Evolutionary conservation across 2,329 filamentous ascomycete genomes (phyloP), one percentile per base, ranked within the genome.

Genomic region (Cordyceps militaris): DNA sequence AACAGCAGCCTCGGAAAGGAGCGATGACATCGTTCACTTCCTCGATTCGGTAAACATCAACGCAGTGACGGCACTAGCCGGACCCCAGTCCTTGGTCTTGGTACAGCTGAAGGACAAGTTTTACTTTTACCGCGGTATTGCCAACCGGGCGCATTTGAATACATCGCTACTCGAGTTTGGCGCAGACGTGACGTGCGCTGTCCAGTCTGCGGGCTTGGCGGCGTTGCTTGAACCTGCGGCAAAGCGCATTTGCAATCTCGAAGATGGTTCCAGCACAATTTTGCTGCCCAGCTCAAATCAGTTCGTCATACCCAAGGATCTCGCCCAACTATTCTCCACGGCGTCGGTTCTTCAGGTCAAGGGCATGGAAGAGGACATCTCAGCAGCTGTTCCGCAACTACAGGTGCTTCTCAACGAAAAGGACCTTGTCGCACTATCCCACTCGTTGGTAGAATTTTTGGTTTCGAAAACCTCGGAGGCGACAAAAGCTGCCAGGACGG

Each of bases 1-100:
- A 19, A n/a, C 43, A 51, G n/a, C 53, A 13, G 23, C 50, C n/a
- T 50, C 57, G 11, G 36, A 48, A 10, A 56, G 30, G 46, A 23
- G 24, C 14, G 54, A 60, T 1, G 58, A 61, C 10, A 42, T 63
- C 13, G 19, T 60, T n/a, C 30, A 43, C 8, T 26, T 58, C 6
- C 47, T 63, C 16, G 59, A 61, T 46, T 58, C 58, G 10, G 58
- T 60, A 23, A 63, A 63, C 46, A 61, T 63, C 47, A 63, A 63
- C 34, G 61, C 49, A 23, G 60, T 63, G n/a, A 63, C 60, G 8
- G 60, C 60, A 19, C 57, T 61, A 21, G 60, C 61, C 26, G 61
- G 61, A 21, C 60, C 60, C 9, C 60, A 61, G 50, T 61, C 61
- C 3, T 43, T 63, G 26, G 56, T 63, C 50, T 23, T 63, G 32